A percentile compares a stretch with the other conserved stretches of the same genome.
Conservation (phyloP, 495 filamentous ascomycete genomes). For the Hypoxylon fuscum region DNA sequence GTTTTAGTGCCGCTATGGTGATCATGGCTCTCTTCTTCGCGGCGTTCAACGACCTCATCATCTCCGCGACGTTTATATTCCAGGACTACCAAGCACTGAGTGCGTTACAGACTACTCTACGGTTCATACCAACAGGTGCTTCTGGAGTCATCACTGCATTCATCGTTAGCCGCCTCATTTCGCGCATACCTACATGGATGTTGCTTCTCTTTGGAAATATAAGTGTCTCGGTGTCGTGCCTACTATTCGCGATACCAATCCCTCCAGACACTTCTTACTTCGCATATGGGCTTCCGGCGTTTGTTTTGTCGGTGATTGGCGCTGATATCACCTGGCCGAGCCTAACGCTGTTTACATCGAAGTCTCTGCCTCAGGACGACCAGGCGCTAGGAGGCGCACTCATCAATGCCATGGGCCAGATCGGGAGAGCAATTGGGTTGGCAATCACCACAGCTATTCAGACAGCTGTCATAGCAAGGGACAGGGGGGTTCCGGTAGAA, state of each 20-base stretch:
- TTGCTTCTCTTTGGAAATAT: constrained; percentile 63
- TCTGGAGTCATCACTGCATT: constrained; percentile 58
- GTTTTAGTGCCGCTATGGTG: constrained; percentile 66
- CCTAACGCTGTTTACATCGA: constrained; percentile 67
- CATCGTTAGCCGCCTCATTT: constrained; percentile 63
- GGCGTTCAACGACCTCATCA: constrained; percentile 65
- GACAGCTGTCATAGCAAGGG: constrained; percentile 59
- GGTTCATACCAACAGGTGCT: constrained; percentile 69
- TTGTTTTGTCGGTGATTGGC: constrained; percentile 66
- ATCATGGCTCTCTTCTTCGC: constrained; percentile 69
- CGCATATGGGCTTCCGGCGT: constrained; percentile 67
- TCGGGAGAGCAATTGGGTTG: constrained; percentile 65
- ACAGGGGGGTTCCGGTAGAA: constrained; percentile 50
- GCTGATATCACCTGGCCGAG: constrained; percentile 67
- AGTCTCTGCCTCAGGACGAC: constrained; percentile 64
- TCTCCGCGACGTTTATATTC: constrained; percentile 70
- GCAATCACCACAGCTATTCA: constrained; percentile 67
- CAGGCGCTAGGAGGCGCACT: constrained; percentile 69
- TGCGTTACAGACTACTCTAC: constrained; percentile 65
- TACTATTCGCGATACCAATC: constrained; percentile 67
- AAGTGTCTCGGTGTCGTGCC: constrained; percentile 56
- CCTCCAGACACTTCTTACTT: constrained; percentile 64
- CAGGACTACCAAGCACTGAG: constrained; percentile 66
- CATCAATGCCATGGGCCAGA: constrained; percentile 66
- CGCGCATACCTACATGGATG: constrained; percentile 59